Evolutionary conservation across 1,139 yeast species (phyloP).

Genomic region (Saccharomyces hybrid): DNA sequence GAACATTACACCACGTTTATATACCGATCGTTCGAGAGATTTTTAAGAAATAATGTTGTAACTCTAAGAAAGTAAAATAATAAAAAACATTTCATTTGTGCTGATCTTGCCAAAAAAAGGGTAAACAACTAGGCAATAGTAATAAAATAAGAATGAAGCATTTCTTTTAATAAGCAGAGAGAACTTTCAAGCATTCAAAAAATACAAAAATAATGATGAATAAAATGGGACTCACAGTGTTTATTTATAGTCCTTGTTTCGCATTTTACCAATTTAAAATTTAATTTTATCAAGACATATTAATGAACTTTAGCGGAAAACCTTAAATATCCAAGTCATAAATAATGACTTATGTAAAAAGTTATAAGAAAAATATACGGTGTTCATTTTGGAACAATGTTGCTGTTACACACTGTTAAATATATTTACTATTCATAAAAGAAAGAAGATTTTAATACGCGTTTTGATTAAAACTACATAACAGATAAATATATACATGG

Average conservation of each 20-base stretch:
- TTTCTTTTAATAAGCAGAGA: background rate
- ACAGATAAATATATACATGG: background rate
- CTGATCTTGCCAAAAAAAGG: background rate
- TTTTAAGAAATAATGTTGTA: conserved; percentile 15
- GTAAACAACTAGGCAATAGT: background rate
- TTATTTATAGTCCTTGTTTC: background rate
- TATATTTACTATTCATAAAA: no score
- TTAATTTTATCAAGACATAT: background rate
- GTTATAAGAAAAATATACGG: background rate
- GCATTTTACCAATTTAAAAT: background rate
- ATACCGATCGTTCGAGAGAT: conserved; percentile 49
- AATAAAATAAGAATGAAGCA: background rate
- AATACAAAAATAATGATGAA: background rate
- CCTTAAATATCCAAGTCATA: background rate
- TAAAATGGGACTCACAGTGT: background rate
- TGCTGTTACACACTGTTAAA: background rate
- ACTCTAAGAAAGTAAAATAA: conserved; percentile 3
- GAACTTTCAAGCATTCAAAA: background rate
- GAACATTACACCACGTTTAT: conserved; percentile 86
- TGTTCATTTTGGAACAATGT: background rate
- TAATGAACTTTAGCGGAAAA: background rate
- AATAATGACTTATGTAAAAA: background rate
- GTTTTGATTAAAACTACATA: background rate
- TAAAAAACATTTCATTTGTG: conserved; percentile 2
- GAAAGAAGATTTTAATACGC: background rate